phyloP scores from a whole-genome alignment of 2,329 filamentous ascomycete genomes.

The Apiospora arundinis region DNA sequence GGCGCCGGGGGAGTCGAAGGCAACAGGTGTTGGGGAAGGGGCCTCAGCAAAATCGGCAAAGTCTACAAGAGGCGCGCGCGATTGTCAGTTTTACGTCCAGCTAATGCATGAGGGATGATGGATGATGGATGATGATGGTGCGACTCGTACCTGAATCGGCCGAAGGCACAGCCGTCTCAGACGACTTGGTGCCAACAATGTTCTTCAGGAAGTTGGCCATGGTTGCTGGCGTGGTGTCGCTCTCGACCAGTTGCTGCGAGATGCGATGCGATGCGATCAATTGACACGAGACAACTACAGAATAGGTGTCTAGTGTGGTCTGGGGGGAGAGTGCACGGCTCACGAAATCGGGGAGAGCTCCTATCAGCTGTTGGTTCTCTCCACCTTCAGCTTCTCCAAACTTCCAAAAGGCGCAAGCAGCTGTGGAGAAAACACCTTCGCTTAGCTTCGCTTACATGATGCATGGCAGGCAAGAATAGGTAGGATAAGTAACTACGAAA shows the following conservation, averaged over 20 bases:
- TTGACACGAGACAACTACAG: constrained; percentile 22
- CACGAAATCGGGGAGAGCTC: constrained; percentile 15
- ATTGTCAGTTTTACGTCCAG: constrained; percentile 3
- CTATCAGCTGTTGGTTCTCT: not conserved
- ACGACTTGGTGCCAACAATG: constrained; percentile 71
- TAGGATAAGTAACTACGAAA: not conserved
- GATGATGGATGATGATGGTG: not conserved
- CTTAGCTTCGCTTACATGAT: not conserved
- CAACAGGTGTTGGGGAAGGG: constrained; percentile 66
- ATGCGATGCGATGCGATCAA: constrained; percentile 28
- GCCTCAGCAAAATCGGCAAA: constrained; percentile 92
- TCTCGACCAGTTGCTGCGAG: constrained; percentile 13
- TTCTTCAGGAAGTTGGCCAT: constrained; percentile 71
- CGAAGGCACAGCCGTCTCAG: constrained; percentile 54
- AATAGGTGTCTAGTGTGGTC: constrained; percentile 17
- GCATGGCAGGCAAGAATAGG: not conserved
- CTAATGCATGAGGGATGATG: constrained; percentile 16
- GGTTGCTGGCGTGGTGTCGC: constrained; percentile 34
- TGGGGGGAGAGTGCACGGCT: constrained; percentile 12
- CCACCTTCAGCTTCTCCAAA: constrained; percentile 12
- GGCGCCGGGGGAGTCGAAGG: constrained; percentile 55
- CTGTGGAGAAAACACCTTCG: constrained; percentile 4
- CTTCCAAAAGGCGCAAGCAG: not conserved
- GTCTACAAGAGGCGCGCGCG: constrained; percentile 59
- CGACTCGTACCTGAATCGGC: constrained; percentile 69